Base-by-base conservation (phyloP, 345 rosid species). In the Odontarrhena argentea region DNA sequence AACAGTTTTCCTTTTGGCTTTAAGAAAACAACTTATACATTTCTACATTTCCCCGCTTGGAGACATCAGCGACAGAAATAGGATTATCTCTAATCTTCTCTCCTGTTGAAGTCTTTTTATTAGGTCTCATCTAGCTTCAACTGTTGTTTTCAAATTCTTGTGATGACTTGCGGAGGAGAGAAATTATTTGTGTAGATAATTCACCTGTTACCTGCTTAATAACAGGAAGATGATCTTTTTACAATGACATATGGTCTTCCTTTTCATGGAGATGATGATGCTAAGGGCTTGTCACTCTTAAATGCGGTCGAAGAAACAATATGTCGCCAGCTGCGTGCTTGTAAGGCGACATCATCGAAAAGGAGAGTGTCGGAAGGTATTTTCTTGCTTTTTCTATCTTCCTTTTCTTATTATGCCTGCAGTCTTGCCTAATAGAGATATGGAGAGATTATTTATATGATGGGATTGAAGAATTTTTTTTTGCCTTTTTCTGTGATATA, bases 271-370 rank as follows among this genome's bases (percentile, higher is more conserved):
- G 84, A 81, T 48, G 97, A 86, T 69, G 99, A 94, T 80, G 91
- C 82, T 12, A 91, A 83, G 79, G 90, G 96, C 80, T 78, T 91
- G 71, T 79, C 85, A 44, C 77, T 88, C 74, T 47, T 94, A 74
- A 94, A 88, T 81, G 91, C 97, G 26, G 92, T 88, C 22, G 99
- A 94, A 83, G 97, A 94, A 81, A 85, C 87, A 34, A 75, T 88
- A 67, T 78, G 84, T 66, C 96, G 97, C 56, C 96, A 88, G 74
- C 72, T 94, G 80, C 97, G 96, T 12, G 95, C 92, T 60, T 87
- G 91, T 74, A 94, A 81, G 76, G 91, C 88, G 38, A 70, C 79
- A 11, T 71, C 83, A 49, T 78, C 84, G 2, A 86, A 83, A 78
- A 85, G 77, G 79, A 87, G 83, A 74, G 57, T 35, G 18, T 37